phyloP scores from a whole-genome alignment of 352 stramenopile genomes.

The Phytophthora lateralis region DNA sequence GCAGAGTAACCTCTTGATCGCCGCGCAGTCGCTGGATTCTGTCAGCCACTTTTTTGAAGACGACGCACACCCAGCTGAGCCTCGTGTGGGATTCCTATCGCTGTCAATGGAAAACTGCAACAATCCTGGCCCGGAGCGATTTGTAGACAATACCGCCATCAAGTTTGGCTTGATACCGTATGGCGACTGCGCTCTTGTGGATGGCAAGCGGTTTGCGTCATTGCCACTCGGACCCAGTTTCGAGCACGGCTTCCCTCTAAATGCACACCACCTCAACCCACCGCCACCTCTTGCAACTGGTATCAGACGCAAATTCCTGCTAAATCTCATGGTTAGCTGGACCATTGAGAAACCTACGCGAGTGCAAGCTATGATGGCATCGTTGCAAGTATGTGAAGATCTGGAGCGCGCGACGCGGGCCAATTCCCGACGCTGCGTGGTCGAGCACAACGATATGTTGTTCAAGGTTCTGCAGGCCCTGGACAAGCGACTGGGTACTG shows the following conservation, averaged over 20 bases:
- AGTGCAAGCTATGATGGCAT: conserved; percentile 62
- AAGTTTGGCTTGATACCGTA: conserved; percentile 67
- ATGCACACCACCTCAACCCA: conserved; percentile 42
- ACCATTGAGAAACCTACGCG: conserved; percentile 67
- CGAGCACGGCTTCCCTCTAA: conserved; percentile 65
- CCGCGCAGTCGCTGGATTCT: conserved; percentile 43
- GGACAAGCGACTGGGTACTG: conserved; percentile 45
- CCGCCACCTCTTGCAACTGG: conserved; percentile 19
- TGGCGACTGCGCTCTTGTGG: conserved; percentile 63
- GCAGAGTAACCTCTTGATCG: conserved; percentile 46
- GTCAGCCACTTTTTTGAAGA: conserved; percentile 29
- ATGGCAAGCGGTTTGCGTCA: conserved; percentile 52
- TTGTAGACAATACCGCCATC: conserved; percentile 36
- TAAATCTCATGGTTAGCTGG: conserved; percentile 77
- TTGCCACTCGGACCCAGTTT: conserved; percentile 62
- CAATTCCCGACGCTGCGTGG: conserved; percentile 41
- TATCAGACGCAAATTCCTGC: conserved; percentile 41
- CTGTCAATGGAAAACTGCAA: conserved; percentile 65
- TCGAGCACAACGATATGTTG: conserved; percentile 65
- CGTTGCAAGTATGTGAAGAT: conserved; percentile 44
- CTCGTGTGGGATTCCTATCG: conserved; percentile 48
- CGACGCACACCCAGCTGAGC: conserved; percentile 21
- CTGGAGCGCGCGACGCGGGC: conserved; percentile 22
- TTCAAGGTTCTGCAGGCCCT: conserved; percentile 67
- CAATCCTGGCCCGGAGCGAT: conserved; percentile 40